Base-by-base conservation (phyloP, 768 basidiomycete species). In the Boletus speciosus region DNA sequence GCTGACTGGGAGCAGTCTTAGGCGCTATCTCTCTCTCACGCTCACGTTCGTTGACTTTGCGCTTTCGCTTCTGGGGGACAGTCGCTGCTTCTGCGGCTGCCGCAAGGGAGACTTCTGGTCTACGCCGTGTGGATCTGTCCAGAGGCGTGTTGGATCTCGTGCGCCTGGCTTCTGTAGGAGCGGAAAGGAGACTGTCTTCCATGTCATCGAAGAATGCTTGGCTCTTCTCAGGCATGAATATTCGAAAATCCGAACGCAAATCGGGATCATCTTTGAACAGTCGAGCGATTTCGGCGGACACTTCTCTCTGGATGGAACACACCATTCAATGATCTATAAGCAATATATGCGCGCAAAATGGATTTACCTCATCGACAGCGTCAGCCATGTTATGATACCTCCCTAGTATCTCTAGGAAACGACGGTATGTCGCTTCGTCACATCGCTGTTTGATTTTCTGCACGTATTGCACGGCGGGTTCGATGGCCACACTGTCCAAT, bases 361-460 rank as follows among this genome's bases (percentile, higher is more conserved):
- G 37, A 62, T 72, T 61, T 58, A 79, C 84, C 75, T 86, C 83
- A 59, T 85, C 81, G 56, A 81, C 80, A 44, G 82, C 68, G 54
- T 85, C 80, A 12, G 87, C 74, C 60, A 77, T 74, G 57, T 81
- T 74, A 51, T 86, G 81, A 65, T 85, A 83, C 40, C 79, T 74
- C 8, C 84, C 81, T 3, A 93, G 72, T 49, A 92, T 86, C 61
- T 88, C 87, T 25, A 92, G 71, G 64, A 93, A 93, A 60, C 84
- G 81, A 50, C 82, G 81, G 60, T 92, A 93, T 5, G 89, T 93
- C 15, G 93, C 92, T 0, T 91, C 82, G 57, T 96, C 90, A 71
- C 92, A 97, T 15, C 93, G 85, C 54, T 88, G 86, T 70, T 97
- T 98, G 72, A 98, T 97, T 73, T 93, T 93, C 73, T 95, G 93